Conservation (phyloP, 2,329 filamentous ascomycete genomes). For the Emericellopsis atlantica region DNA sequence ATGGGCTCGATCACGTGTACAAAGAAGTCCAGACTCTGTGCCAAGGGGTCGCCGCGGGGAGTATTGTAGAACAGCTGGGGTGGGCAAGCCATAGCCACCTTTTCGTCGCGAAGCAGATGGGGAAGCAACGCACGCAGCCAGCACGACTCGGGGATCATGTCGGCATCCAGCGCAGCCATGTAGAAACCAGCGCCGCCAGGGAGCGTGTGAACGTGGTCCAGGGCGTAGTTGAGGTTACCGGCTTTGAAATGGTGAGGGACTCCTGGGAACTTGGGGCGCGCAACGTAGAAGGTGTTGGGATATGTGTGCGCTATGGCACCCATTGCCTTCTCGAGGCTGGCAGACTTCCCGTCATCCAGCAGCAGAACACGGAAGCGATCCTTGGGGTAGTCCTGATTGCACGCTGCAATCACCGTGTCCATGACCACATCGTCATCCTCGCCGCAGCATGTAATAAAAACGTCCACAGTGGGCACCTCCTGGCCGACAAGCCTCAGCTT, state of each 20-base stretch:
- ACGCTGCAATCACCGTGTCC: slow-evolving; percentile 43
- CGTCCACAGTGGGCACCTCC: slow-evolving; percentile 39
- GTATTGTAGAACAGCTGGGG: slow-evolving; percentile 53
- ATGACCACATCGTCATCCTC: slow-evolving; percentile 43
- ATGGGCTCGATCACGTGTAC: slow-evolving; percentile 39
- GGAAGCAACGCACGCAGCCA: slow-evolving; percentile 49
- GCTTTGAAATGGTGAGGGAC: slow-evolving; percentile 48
- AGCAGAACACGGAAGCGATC: slow-evolving; percentile 40
- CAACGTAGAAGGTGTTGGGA: slow-evolving; percentile 39
- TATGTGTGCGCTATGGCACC: slow-evolving; percentile 22
- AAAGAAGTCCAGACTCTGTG: slow-evolving; percentile 45
- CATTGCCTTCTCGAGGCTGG: slow-evolving; percentile 25
- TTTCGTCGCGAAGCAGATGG: slow-evolving; percentile 43
- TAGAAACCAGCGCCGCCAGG: slow-evolving; percentile 42
- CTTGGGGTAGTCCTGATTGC: slow-evolving; percentile 38
- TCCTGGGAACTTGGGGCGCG: slow-evolving; percentile 33
- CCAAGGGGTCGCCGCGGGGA: slow-evolving; percentile 42
- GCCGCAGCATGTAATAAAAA: slow-evolving; percentile 44
- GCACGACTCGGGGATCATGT: slow-evolving; percentile 52
- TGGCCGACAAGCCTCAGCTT: slow-evolving; percentile 37
- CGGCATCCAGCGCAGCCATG: slow-evolving; percentile 52
- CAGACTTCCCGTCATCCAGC: slow-evolving; percentile 39
- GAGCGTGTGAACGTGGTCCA: slow-evolving; percentile 34
- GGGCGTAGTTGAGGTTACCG: slow-evolving; percentile 49
- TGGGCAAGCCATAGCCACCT: slow-evolving; percentile 46